phyloP scores from a whole-genome alignment of 768 basidiomycete species.

The Phaeotremella fagi region DNA sequence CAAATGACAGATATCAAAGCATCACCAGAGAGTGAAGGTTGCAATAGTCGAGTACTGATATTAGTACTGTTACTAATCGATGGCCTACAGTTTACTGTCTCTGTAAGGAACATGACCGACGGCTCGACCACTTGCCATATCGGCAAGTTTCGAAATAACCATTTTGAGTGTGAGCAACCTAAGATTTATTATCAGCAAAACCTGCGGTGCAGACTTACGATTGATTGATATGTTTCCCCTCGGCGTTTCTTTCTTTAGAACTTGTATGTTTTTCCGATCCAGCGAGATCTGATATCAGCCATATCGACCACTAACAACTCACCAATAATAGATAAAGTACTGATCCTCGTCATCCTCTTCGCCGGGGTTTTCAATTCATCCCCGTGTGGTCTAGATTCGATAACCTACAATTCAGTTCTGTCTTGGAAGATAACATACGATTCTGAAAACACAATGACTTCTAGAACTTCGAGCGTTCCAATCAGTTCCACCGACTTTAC shows the following conservation, averaged over 20 bases:
- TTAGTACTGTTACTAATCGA: background rate
- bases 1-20: conserved; percentile 94
- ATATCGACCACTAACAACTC: conserved; percentile 12
- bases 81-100: conserved; percentile 75
- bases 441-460: conserved; percentile 87
- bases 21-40: conserved; percentile 90
- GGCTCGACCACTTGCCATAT: conserved; percentile 59
- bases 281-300: conserved; percentile 61
- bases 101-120: conserved; percentile 86
- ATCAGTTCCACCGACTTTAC: conserved; percentile 92
- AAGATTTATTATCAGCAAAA: background rate
- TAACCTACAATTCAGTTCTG: conserved; percentile 45
- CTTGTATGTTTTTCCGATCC: conserved; percentile 95
- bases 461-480: conserved; percentile 96
- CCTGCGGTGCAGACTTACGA: conserved; percentile 35
- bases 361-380: conserved; percentile 28
- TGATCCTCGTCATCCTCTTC: conserved; percentile 45
- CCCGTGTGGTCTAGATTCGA: conserved; percentile 67
- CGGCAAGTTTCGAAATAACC: conserved; percentile 85
- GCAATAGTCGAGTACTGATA: conserved; percentile 69
- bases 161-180: conserved; percentile 87
- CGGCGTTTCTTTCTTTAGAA: conserved; percentile 89
- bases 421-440: conserved; percentile 55
- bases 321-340: conserved; percentile 43
- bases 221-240: conserved; percentile 92